A percentile compares a stretch with the other conserved stretches of the same genome.
Conservation (phyloP, 371 early-diverging fungal species). For the Mucor mucedo region DNA sequence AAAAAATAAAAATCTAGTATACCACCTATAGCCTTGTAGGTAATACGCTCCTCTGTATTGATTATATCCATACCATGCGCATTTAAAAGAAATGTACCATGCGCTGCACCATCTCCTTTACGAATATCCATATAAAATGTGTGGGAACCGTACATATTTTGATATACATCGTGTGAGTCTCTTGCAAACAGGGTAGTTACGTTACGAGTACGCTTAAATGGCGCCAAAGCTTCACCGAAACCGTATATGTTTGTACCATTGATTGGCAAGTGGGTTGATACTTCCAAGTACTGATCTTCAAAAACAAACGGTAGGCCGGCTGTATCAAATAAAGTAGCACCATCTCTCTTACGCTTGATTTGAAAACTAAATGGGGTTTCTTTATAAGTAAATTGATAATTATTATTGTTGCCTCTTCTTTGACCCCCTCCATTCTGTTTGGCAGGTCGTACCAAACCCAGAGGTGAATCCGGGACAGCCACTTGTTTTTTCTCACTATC, state of each 20-base stretch:
- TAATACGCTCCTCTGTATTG: constrained; percentile 49
- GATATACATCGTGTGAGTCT: constrained; percentile 54
- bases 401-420: constrained; percentile 9
- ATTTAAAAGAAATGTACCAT: constrained; percentile 62
- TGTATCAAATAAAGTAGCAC: constrained; percentile 62
- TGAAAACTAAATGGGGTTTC: constrained; percentile 59
- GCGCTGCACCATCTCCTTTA: constrained; percentile 47
- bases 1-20: constrained; percentile 68
- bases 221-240: constrained; percentile 62
- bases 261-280: constrained; percentile 50
- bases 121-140: constrained; percentile 74
- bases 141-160: constrained; percentile 76
- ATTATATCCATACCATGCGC: constrained; percentile 79
- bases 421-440: background rate
- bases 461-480: constrained; percentile 57
- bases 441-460: constrained; percentile 36
- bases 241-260: constrained; percentile 66
- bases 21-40: constrained; percentile 72
- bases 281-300: constrained; percentile 71
- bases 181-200: constrained; percentile 57
- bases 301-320: constrained; percentile 59
- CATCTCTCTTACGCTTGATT: constrained; percentile 51
- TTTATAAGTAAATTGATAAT: constrained; percentile 51
- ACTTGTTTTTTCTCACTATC: constrained; percentile 40
- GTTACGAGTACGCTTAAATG: constrained; percentile 51